Base-by-base conservation (phyloP, 2,329 filamentous ascomycete species). In the Parasarocladium wereldwijsianum region DNA sequence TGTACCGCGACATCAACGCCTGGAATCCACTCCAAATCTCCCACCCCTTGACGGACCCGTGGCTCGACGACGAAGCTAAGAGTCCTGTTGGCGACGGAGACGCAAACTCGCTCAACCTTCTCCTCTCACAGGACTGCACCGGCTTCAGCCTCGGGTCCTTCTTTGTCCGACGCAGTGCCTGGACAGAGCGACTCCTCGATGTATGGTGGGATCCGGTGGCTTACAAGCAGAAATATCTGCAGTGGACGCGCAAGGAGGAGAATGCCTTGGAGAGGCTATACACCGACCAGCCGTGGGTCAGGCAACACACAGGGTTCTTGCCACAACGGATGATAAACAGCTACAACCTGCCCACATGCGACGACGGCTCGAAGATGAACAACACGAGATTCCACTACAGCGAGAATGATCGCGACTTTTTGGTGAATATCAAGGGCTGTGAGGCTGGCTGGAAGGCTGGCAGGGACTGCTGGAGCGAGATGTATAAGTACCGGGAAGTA, bases 171-270 rank as follows among this genome's bases (percentile, higher is more conserved):
- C 75, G 90, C 36, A 83, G 82, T 44, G 63, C 74, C 16, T 98
- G 86, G 83, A 83, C 86, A 0, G 87, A 96, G 45, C 77, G 84
- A 4, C 60, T 98, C 12, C 69, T 98, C 20, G 90, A 98, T 47
- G 69, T 93, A 31, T 98, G 90, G 90, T 98, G 90, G 90, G 90
- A 98, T 46, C 90, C 90, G 0, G 86, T 96, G 17, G 74, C 79
- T 34, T 98, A 98, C 52, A 90, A 98, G 57, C 90, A 98, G 57
- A 92, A 85, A 50, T 90, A 98, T 52, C 94, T 94, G 86, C 72
- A 90, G 38, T 98, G 90, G 90, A 86, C 90, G 47, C 90, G 98
- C 62, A 96, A 96, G 52, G 90, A 98, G 53, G 90, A 98, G 56
- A 86, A 96, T 48, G 84, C 86, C 2, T 60, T 98, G 24, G 86